A percentile compares a stretch with the other conserved stretches of the same genome.
Evolutionary conservation across 352 stramenopile species (phyloP).

Genomic region (Pythium phragmitis): DNA sequence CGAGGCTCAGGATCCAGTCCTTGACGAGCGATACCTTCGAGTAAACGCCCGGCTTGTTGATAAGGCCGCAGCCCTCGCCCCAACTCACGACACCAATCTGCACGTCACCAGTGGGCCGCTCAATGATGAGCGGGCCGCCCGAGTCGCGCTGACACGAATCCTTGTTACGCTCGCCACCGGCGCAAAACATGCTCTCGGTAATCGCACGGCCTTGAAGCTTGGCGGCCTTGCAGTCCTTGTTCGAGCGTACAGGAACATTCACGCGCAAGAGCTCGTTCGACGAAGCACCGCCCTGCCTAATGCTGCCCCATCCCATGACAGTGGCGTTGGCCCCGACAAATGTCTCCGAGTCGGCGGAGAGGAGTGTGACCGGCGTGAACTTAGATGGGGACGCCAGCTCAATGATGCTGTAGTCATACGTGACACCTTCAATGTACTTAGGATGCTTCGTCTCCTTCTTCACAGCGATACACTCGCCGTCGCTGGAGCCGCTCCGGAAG

Average conservation of each 20-base stretch:
- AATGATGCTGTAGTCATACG: too few relatives aligned
- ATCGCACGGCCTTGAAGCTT: conserved; percentile 31
- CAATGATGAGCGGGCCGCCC: conserved; percentile 43
- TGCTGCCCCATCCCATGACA: conserved; percentile 25
- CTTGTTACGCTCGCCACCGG: conserved; percentile 33
- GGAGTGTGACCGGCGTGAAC: too few relatives aligned
- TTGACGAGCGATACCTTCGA: conserved; percentile 39
- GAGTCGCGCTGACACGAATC: conserved; percentile 59
- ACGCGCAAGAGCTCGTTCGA: conserved; percentile 37
- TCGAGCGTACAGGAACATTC: conserved; percentile 29
- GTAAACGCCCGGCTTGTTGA: conserved; percentile 48
- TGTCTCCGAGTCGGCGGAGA: not conserved
- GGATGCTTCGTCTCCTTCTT: not conserved
- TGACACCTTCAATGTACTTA: too few relatives aligned
- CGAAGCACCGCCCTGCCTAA: conserved; percentile 22
- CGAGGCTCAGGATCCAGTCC: conserved; percentile 41
- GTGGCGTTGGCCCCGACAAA: conserved; percentile 27
- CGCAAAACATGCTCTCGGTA: conserved; percentile 46
- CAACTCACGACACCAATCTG: conserved; percentile 58
- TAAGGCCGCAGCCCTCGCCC: conserved; percentile 44
- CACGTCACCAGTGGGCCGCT: conserved; percentile 32
- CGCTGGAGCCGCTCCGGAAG: conserved; percentile 35
- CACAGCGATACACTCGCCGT: conserved; percentile 36
- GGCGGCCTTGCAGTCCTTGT: too few relatives aligned
- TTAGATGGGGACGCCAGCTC: too few relatives aligned